Percentiles rank a stretch among this genome's conserved stretches.
phyloP scores from a whole-genome alignment of 257 asterid species.

The Lycium barbarum region DNA sequence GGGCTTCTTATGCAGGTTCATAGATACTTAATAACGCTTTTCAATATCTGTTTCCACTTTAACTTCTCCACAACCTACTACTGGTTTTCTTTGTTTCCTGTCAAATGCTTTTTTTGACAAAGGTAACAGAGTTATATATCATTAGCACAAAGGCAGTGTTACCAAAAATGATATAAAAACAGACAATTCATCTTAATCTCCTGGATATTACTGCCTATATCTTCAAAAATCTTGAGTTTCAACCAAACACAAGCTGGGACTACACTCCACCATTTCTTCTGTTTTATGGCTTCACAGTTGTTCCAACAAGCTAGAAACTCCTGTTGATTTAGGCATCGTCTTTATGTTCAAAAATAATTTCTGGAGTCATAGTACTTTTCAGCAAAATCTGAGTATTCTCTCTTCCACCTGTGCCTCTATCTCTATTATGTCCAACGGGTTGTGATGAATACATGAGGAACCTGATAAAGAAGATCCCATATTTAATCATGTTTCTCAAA shows the following conservation, averaged over 20 bases:
- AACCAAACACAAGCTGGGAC: not conserved
- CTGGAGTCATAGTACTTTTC: not conserved
- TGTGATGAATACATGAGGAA: not conserved
- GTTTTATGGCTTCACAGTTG: not conserved
- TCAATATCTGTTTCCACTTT: not conserved
- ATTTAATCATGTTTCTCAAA: slow-evolving; percentile 19
- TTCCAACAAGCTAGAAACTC: not conserved
- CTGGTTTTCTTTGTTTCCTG: slow-evolving; percentile 13
- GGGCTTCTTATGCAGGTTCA: not conserved
- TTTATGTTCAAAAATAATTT: not conserved
- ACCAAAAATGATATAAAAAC: not conserved
- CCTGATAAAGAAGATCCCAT: slow-evolving; percentile 23
- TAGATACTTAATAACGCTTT: not conserved
- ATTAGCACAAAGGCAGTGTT: not conserved
- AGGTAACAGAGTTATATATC: not conserved
- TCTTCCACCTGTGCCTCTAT: not conserved
- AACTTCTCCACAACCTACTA: not conserved
- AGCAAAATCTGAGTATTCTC: slow-evolving; percentile 13
- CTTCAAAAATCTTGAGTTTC: slow-evolving; percentile 16
- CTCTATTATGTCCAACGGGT: slow-evolving; percentile 1
- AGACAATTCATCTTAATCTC: slow-evolving; percentile 12
- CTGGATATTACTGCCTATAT: slow-evolving; percentile 1
- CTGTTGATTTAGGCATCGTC: slow-evolving; percentile 18
- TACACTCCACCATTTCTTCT: not conserved
- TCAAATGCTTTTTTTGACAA: not conserved